A percentile compares a stretch with the other conserved stretches of the same genome.
Evolutionary conservation across 805 yeast species (phyloP).

Genomic region (Saccharomycopsis malanga): DNA sequence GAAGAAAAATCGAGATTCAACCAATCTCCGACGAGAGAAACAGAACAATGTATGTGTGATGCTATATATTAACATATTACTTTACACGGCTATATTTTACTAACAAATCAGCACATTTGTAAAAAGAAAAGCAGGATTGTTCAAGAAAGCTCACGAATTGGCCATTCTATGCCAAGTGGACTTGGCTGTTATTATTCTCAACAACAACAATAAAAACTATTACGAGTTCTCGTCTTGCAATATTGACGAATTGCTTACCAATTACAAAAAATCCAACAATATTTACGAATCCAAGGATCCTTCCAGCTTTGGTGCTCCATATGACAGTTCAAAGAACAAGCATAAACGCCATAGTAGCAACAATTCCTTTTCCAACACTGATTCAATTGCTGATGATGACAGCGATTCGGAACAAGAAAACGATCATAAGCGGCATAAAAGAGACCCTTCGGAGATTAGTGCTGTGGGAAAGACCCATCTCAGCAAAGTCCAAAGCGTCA

Average conservation of each 20-base stretch:
- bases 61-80: no score
- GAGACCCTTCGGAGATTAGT: slow-evolving; percentile 14
- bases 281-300: slow-evolving; percentile 60
- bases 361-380: slow-evolving; percentile 17
- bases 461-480: slow-evolving; percentile 21
- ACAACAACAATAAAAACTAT: slow-evolving; percentile 66
- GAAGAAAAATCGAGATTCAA: slow-evolving; percentile 90
- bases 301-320: slow-evolving; percentile 57
- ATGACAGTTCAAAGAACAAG: slow-evolving; percentile 26
- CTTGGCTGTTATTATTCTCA: slow-evolving; percentile 81
- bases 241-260: slow-evolving; percentile 42
- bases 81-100: no score
- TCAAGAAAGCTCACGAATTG: slow-evolving; percentile 55
- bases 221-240: slow-evolving; percentile 79
- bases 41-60: slow-evolving; percentile 44
- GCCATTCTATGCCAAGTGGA: slow-evolving; percentile 91
- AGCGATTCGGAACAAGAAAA: slow-evolving; percentile 15
- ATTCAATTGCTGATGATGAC: slow-evolving; percentile 11
- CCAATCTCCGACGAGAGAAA: slow-evolving; percentile 89
- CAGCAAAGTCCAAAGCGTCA: slow-evolving; percentile 9
- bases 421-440: slow-evolving; percentile 22
- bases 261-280: slow-evolving; percentile 30
- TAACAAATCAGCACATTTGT: slow-evolving; percentile 77
- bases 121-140: slow-evolving; percentile 89
- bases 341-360: slow-evolving; percentile 17